A percentile compares a stretch with the other conserved stretches of the same genome.
phyloP scores from a whole-genome alignment of 2,329 filamentous ascomycete genomes.

The Talaromyces albobiverticillius region DNA sequence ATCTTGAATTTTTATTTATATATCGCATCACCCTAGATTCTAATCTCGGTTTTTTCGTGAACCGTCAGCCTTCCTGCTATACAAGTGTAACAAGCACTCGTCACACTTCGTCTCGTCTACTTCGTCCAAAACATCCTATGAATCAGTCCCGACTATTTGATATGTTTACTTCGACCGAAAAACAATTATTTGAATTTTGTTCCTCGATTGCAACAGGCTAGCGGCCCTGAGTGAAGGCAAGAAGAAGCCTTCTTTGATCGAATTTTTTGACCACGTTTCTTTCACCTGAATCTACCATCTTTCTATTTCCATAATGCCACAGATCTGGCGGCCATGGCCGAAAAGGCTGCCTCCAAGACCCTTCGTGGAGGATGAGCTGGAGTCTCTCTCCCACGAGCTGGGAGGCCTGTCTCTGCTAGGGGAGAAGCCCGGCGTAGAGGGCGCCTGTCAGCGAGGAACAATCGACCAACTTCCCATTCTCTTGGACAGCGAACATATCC shows the following conservation, averaged over 20 bases:
- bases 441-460: conserved; percentile 35
- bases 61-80: neutral
- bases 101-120: neutral
- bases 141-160: conserved; percentile 21
- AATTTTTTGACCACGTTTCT: neutral
- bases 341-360: conserved; percentile 41
- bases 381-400: conserved; percentile 41
- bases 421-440: conserved; percentile 31
- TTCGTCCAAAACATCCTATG: neutral
- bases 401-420: conserved; percentile 28
- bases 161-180: conserved; percentile 22
- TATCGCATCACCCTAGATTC: neutral
- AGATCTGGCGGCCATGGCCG: conserved; percentile 25
- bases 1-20: neutral
- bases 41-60: neutral
- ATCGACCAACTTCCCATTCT: conserved; percentile 47
- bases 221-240: conserved; percentile 3
- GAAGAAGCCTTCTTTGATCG: neutral
- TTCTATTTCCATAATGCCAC: conserved; percentile 18
- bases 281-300: neutral
- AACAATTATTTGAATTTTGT: conserved; percentile 19
- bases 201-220: conserved; percentile 24
- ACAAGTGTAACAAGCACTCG: neutral
- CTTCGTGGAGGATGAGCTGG: conserved; percentile 44
- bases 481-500: conserved; percentile 27